Evolutionary conservation across 2,329 filamentous ascomycete genomes (phyloP).

Genomic region (Camptophora hylomeconis): DNA sequence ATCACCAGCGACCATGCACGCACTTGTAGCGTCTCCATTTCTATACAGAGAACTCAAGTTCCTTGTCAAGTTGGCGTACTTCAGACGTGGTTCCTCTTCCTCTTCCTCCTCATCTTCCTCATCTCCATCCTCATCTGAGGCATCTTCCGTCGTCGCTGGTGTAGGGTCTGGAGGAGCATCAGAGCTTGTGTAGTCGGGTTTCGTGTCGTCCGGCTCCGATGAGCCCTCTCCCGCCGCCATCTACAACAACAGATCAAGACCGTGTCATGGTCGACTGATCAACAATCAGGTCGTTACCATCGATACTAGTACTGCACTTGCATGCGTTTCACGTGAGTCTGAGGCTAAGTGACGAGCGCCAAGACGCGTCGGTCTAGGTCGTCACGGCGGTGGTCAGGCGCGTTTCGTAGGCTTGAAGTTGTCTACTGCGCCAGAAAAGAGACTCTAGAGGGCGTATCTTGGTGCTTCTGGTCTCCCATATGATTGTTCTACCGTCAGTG

Average conservation of each 20-base stretch:
- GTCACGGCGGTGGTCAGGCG: too few species aligned
- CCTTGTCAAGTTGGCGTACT: conserved; percentile 78
- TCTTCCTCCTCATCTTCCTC: conserved; percentile 69
- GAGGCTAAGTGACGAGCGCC: conserved; percentile 11
- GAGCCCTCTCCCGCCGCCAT: conserved; percentile 20
- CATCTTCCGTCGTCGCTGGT: conserved; percentile 15
- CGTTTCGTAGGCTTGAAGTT: too few species aligned
- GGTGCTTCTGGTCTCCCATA: too few species aligned
- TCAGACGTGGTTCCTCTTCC: conserved; percentile 86
- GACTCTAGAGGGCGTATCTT: too few species aligned
- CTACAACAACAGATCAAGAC: conserved; percentile 6
- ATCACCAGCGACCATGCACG: conserved; percentile 81
- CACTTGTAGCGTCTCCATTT: conserved; percentile 87
- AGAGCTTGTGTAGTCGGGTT: background rate
- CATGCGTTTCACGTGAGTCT: too few species aligned
- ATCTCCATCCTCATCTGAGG: conserved; percentile 40
- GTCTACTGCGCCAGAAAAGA: too few species aligned
- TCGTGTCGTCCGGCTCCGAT: conserved; percentile 14
- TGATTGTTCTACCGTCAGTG: too few species aligned
- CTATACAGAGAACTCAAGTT: conserved; percentile 71
- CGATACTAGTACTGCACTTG: too few species aligned
- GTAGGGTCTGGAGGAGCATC: conserved; percentile 12
- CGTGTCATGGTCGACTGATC: conserved; percentile 10
- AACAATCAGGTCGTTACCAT: too few species aligned
- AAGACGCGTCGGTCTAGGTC: too few species aligned